These are phyloP conservation scores for Ophiosphaerella korrae DNA, from an alignment of 2,329 filamentous ascomycete species.

Conservation along the genomic window DNA sequence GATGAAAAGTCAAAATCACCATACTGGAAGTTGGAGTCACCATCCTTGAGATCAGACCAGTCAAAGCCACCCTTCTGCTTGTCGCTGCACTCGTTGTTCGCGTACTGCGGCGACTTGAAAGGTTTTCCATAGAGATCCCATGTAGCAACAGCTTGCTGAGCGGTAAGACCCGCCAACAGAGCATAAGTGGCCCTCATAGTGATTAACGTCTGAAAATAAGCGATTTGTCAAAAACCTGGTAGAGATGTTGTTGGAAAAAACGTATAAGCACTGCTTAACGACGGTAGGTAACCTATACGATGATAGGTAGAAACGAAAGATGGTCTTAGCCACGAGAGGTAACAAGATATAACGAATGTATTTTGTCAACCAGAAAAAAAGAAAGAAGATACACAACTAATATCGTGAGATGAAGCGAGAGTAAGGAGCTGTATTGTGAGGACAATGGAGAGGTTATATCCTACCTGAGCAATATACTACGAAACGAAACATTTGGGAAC, in stretches of 20 bases:
- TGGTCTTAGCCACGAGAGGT: constrained; percentile 34
- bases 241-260: constrained; percentile 7
- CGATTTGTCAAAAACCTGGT: constrained; percentile 11
- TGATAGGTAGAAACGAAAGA: constrained; percentile 27
- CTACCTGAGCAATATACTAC: constrained; percentile 15
- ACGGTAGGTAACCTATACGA: constrained; percentile 22
- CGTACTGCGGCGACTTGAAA: constrained; percentile 73
- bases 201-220: constrained; percentile 17
- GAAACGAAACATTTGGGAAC: constrained; percentile 35
- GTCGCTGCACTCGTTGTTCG: constrained; percentile 76
- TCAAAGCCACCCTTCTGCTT: constrained; percentile 73
- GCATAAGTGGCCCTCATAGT: constrained; percentile 52
- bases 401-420: constrained; percentile 22
- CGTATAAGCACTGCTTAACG: constrained; percentile 27
- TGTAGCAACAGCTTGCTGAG: constrained; percentile 53
- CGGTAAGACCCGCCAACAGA: constrained; percentile 54
- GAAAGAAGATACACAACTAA: constrained; percentile 22
- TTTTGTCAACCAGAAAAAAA: constrained; percentile 34
- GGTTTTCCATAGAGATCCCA: constrained; percentile 58
- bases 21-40: constrained; percentile 63
- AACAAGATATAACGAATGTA: constrained; percentile 47
- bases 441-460: constrained; percentile 36
- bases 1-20: constrained; percentile 68
- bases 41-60: constrained; percentile 65
- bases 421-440: constrained; percentile 11